Conservation (phyloP, 768 basidiomycete species). For the Podaxis mareebaensis region DNA sequence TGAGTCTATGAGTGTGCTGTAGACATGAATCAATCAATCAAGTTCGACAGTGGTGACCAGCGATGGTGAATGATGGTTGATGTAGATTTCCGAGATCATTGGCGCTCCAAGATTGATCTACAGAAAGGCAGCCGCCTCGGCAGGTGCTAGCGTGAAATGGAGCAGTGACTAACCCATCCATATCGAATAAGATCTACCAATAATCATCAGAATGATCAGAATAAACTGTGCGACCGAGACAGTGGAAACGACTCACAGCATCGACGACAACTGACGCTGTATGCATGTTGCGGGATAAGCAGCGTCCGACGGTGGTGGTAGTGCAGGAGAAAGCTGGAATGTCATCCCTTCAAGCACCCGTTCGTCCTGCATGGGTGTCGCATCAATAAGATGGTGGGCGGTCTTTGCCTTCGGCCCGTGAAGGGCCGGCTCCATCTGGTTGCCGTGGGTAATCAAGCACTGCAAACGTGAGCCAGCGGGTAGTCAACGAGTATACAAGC, state of each 20-base stretch:
- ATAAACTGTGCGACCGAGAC: not conserved
- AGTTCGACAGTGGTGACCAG: not conserved
- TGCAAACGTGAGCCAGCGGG: too few species aligned
- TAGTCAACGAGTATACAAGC: too few species aligned
- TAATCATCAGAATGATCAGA: not conserved
- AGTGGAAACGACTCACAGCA: conserved; percentile 43
- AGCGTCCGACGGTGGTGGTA: not conserved
- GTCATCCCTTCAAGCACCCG: not conserved
- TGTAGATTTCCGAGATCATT: not conserved
- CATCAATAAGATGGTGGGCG: too few species aligned
- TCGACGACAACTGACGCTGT: conserved; percentile 42
- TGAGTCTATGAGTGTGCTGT: conserved; percentile 76
- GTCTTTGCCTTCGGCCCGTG: not conserved
- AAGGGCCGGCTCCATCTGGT: not conserved
- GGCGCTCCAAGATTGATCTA: not conserved
- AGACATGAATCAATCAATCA: conserved; percentile 8
- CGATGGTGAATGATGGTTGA: conserved; percentile 12
- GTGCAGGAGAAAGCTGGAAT: not conserved
- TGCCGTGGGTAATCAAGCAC: too few species aligned
- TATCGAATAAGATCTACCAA: conserved; percentile 63
- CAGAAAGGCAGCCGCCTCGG: not conserved
- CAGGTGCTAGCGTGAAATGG: not conserved
- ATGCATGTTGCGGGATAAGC: conserved; percentile 25
- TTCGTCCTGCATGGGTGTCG: not conserved
- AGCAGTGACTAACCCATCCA: conserved; percentile 56